Conservation (phyloP, 169 alveolate genomes). For the Cryptosporidium muris region DNA sequence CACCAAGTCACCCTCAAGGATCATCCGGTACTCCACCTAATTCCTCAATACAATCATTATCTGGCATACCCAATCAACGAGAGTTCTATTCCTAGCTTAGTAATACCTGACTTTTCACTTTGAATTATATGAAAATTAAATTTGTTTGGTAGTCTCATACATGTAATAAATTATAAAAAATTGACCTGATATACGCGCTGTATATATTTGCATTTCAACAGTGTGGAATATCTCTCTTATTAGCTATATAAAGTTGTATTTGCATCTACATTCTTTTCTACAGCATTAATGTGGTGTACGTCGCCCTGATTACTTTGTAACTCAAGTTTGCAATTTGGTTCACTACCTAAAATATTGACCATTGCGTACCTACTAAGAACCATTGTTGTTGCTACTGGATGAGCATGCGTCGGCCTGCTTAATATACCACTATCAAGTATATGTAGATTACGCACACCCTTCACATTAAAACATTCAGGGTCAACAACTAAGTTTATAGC, state of each 20-base stretch:
- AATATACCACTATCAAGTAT: constrained; percentile 37
- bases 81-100: constrained; percentile 31
- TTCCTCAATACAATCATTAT: constrained; percentile 24
- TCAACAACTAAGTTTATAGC: constrained; percentile 37
- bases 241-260: too few relatives aligned
- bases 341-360: not conserved
- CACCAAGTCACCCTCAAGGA: constrained; percentile 49
- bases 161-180: not conserved
- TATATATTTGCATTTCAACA: not conserved
- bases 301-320: too few relatives aligned
- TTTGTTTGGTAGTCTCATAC: not conserved
- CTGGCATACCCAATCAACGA: constrained; percentile 67
- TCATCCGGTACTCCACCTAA: constrained; percentile 49
- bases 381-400: constrained; percentile 54
- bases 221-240: too few relatives aligned
- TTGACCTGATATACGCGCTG: not conserved
- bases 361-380: constrained; percentile 40
- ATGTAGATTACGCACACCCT: constrained; percentile 10
- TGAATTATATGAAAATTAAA: not conserved
- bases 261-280: too few relatives aligned
- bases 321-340: too few relatives aligned
- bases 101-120: not conserved
- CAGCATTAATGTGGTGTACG: too few relatives aligned
- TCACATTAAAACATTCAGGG: constrained; percentile 21
- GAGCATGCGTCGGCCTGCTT: constrained; percentile 35